phyloP scores from a whole-genome alignment of 805 yeast species.

The Metschnikowia sp. region DNA sequence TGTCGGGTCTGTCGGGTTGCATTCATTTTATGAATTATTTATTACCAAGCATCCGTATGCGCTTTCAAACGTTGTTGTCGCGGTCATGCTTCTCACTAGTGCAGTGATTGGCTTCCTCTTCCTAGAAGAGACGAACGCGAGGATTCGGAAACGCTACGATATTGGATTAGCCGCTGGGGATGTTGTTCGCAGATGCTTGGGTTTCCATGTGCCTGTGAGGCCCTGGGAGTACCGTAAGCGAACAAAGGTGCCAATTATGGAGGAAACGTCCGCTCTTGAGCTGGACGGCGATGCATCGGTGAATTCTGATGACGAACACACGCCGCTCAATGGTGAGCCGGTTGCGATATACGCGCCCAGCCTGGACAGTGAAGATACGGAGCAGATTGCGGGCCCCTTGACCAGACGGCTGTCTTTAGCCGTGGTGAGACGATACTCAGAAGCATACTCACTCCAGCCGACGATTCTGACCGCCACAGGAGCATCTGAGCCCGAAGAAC shows the following conservation, averaged over 20 bases:
- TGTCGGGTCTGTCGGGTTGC: neutral
- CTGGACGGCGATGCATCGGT: slow-evolving; percentile 2
- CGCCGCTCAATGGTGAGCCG: slow-evolving; percentile 6
- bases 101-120: slow-evolving; percentile 31
- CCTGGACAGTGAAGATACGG: slow-evolving; percentile 3
- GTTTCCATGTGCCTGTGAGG: slow-evolving; percentile 24
- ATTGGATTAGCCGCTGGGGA: slow-evolving; percentile 36
- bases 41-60: slow-evolving; percentile 36
- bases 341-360: slow-evolving; percentile 6
- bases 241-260: neutral
- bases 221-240: slow-evolving; percentile 24
- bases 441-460: slow-evolving; percentile 15
- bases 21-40: slow-evolving; percentile 25
- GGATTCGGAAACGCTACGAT: slow-evolving; percentile 28
- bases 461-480: slow-evolving; percentile 10
- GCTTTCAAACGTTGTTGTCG: slow-evolving; percentile 35
- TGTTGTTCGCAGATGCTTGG: slow-evolving; percentile 22
- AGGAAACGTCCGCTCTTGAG: neutral
- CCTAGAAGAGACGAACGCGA: slow-evolving; percentile 36
- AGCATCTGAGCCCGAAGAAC: slow-evolving; percentile 10
- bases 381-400: slow-evolving; percentile 3
- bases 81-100: slow-evolving; percentile 24
- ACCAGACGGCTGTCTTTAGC: slow-evolving; percentile 13
- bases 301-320: slow-evolving; percentile 5
- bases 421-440: slow-evolving; percentile 19